These are phyloP conservation scores for Aspergillus avenaceus DNA, from an alignment of 495 filamentous ascomycete species.

Conservation along the genomic window DNA sequence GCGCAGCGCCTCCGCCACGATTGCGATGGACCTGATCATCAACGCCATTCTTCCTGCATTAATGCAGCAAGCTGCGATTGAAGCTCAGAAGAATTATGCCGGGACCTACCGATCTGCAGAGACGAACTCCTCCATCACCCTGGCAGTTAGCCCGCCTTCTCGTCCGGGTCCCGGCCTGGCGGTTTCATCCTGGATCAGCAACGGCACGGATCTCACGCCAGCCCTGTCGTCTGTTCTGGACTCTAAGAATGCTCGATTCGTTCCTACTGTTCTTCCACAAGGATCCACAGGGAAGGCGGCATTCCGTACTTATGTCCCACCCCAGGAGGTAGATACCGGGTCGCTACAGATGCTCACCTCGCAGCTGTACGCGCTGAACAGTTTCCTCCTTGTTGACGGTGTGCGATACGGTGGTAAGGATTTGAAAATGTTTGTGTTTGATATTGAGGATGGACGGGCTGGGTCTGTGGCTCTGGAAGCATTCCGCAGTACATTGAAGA, in stretches of 20 bases:
- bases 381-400: background rate
- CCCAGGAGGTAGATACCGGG: background rate
- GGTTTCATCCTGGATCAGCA: constrained; percentile 8
- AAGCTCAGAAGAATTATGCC: constrained; percentile 5
- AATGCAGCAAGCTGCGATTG: constrained; percentile 5
- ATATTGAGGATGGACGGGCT: background rate
- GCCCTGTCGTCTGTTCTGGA: background rate
- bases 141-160: background rate
- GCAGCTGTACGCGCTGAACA: background rate
- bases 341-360: background rate
- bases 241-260: background rate
- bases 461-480: background rate
- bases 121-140: constrained; percentile 7
- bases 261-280: background rate
- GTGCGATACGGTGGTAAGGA: background rate
- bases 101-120: constrained; percentile 8
- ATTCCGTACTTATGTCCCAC: constrained; percentile 6
- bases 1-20: background rate
- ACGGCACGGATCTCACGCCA: constrained; percentile 9
- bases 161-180: constrained; percentile 4
- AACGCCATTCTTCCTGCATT: constrained; percentile 10
- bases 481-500: background rate
- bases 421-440: background rate
- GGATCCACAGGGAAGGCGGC: constrained; percentile 3
- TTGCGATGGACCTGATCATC: constrained; percentile 10